Conservation (phyloP, 257 asterid genomes). For the Nicotiana knightiana region DNA sequence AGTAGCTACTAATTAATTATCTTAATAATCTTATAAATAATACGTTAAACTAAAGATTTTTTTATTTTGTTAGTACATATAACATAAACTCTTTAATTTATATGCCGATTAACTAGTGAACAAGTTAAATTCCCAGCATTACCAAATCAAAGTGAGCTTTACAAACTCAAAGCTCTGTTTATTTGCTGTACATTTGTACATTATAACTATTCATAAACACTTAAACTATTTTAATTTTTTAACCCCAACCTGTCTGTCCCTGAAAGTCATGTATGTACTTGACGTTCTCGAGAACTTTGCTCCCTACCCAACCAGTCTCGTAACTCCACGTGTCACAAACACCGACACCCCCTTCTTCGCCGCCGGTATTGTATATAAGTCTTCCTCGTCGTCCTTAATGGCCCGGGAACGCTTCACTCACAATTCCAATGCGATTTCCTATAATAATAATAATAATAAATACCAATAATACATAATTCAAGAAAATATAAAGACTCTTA, state of each 20-base stretch:
- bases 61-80: too few relatives aligned
- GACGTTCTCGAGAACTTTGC: slow-evolving; percentile 44
- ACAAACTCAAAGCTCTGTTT: too few relatives aligned
- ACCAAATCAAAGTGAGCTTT: too few relatives aligned
- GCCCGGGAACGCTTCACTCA: slow-evolving; percentile 27
- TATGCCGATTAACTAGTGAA: too few relatives aligned
- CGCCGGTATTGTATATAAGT: slow-evolving; percentile 41
- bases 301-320: slow-evolving; percentile 30
- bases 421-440: not conserved
- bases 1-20: too few relatives aligned
- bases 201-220: not conserved
- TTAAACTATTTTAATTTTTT: not conserved
- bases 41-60: too few relatives aligned
- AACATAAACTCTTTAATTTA: too few relatives aligned
- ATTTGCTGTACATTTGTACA: too few relatives aligned
- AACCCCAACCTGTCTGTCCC: slow-evolving; percentile 15
- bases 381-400: slow-evolving; percentile 31
- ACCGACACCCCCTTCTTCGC: slow-evolving; percentile 56
- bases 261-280: slow-evolving; percentile 22
- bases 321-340: slow-evolving; percentile 36
- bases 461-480: not conserved
- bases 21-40: too few relatives aligned
- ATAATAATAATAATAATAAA: not conserved
- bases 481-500: not conserved
- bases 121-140: too few relatives aligned